A percentile compares a stretch with the other conserved stretches of the same genome.
Conservation (phyloP, 306 rosid genomes). For the Cicer bijugum region DNA sequence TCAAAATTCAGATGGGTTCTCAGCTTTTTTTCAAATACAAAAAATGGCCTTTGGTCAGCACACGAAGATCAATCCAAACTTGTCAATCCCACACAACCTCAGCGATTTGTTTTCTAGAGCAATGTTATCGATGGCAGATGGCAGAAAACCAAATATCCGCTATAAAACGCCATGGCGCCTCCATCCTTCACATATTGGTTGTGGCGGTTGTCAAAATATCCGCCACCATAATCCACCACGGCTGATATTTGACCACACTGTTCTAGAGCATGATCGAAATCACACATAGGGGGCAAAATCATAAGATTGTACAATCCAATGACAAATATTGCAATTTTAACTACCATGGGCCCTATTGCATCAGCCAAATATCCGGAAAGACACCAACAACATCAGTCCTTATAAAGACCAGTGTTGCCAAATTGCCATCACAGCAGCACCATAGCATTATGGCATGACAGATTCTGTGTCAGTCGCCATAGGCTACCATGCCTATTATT, state of each 20-base stretch:
- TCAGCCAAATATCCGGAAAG: constrained; percentile 17
- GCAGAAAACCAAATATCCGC: too few relatives aligned
- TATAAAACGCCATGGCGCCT: too few relatives aligned
- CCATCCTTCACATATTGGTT: too few relatives aligned
- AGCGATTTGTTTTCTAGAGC: too few relatives aligned
- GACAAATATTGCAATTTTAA: background rate
- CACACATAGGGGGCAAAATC: background rate
- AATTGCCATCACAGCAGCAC: background rate
- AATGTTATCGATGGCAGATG: too few relatives aligned
- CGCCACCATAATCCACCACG: too few relatives aligned
- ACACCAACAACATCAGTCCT: constrained; percentile 7
- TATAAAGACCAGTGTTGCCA: background rate
- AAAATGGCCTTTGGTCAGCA: background rate
- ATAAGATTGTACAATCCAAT: background rate
- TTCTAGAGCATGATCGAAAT: background rate
- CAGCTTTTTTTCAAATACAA: background rate
- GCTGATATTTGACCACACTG: background rate
- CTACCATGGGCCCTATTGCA: background rate
- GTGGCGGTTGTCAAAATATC: too few relatives aligned
- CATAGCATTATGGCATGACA: background rate
- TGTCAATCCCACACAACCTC: background rate
- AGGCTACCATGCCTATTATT: background rate
- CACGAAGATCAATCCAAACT: background rate
- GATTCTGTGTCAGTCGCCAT: background rate
- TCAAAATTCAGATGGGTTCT: background rate